A percentile compares a stretch with the other conserved stretches of the same genome.
phyloP scores from a whole-genome alignment of 495 filamentous ascomycete genomes.

The Entonaema liquescens region DNA sequence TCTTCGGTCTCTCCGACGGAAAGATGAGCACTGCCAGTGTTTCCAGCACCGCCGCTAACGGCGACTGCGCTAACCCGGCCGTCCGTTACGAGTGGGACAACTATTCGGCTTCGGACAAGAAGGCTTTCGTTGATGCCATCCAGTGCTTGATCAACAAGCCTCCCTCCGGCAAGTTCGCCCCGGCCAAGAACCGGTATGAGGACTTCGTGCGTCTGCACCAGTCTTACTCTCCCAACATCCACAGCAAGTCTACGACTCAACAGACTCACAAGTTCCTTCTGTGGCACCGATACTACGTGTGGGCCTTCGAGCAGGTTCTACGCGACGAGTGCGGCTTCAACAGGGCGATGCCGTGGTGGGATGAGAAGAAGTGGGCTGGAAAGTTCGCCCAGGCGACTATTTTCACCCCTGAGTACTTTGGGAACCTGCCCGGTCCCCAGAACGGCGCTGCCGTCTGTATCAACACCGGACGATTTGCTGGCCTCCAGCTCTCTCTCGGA shows the following conservation, averaged over 20 bases:
- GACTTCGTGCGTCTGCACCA: conserved; percentile 74
- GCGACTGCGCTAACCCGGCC: conserved; percentile 44
- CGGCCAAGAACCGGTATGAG: conserved; percentile 66
- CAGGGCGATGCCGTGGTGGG: conserved; percentile 54
- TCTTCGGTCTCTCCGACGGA: conserved; percentile 3
- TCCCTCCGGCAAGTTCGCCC: conserved; percentile 52
- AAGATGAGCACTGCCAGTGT: conserved; percentile 15
- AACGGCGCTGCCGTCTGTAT: conserved; percentile 48
- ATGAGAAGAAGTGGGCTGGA: conserved; percentile 54
- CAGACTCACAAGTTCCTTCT: conserved; percentile 65
- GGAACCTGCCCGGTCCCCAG: conserved; percentile 39
- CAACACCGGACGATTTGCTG: conserved; percentile 43
- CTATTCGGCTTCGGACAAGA: conserved; percentile 43
- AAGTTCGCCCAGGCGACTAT: conserved; percentile 45
- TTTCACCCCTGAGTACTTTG: conserved; percentile 48
- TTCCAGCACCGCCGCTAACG: conserved; percentile 5
- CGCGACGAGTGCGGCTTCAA: conserved; percentile 72
- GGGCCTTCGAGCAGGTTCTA: conserved; percentile 66
- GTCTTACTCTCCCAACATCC: conserved; percentile 67
- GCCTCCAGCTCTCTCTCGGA: conserved; percentile 48
- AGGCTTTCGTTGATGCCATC: conserved; percentile 64
- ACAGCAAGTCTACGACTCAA: conserved; percentile 60
- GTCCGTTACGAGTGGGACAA: conserved; percentile 49
- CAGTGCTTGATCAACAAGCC: conserved; percentile 62
- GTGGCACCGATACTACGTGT: conserved; percentile 75